Base-by-base conservation (phyloP, 2,329 filamentous ascomycete species). In the Penicillium sp. region DNA sequence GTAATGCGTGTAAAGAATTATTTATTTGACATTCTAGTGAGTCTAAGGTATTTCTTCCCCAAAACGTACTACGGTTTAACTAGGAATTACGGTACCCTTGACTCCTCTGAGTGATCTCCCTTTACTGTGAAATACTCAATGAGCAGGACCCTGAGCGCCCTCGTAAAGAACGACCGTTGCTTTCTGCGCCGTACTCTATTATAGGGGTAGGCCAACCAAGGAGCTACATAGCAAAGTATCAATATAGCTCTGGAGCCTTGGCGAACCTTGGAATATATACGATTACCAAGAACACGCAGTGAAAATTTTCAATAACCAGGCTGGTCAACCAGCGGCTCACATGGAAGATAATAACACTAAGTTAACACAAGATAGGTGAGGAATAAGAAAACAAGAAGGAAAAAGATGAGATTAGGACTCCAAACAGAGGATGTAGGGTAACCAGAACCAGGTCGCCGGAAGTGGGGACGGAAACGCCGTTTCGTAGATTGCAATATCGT, bases 401-500 rank as follows among this genome's bases (percentile, higher is more conserved):
- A 49, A 44, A 26, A 40, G 10, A 47, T 42, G 32, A 42, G 26
- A 41, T 31, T 42, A 48, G 28, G 22, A 29, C 43, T 51, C 48
- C 40, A 49, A 49, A 37, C 32, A 42, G n/a, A 37, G 31, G 42
- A 26, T 15, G 43, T 26, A 21, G 24, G 17, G 21, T 35, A 40
- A 35, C 43, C 48, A 43, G 26, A 33, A 48, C 57, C 44, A 53
- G 21, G 51, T 54, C 56, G 43, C 56, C 52, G 37, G 44, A 49
- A 34, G 46, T 26, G 24, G 37, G 28, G 45, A 51, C 26, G 45
- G 41, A 51, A 57, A 61, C 59, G 59, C 60, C 59, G 49, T 45
- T 53, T 59, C 55, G 45, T 53, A 57, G 48, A 56, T 56, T 40
- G 48, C 29, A 44, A 54, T 44, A 53, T 62, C 60, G 52, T 62